These are phyloP conservation scores for Polyrhizophydium stewartii DNA, from an alignment of 371 early-diverging fungal species.

Conservation along the genomic window DNA sequence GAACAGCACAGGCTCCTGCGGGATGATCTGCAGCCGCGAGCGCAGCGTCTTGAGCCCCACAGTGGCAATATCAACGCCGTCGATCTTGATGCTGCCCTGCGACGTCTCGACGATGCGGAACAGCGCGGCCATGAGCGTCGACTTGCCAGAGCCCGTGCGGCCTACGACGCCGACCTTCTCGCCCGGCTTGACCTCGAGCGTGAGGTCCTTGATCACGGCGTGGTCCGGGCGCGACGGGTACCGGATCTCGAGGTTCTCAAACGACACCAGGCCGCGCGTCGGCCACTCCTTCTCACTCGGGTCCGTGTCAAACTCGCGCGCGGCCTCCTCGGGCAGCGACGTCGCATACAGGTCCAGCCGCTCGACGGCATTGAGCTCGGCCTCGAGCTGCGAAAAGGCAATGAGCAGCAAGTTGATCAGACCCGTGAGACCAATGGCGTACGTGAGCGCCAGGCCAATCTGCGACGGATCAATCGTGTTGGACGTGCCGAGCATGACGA, in stretches of 20 bases:
- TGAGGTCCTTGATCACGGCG: conserved; percentile 35
- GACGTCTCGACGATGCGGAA: conserved; percentile 89
- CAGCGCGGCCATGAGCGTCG: conserved; percentile 74
- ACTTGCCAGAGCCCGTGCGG: conserved; percentile 68
- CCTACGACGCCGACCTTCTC: conserved; percentile 56
- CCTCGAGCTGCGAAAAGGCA: conserved; percentile 9
- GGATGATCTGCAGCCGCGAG: conserved; percentile 56
- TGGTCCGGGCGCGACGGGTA: conserved; percentile 21
- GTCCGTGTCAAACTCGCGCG: conserved; percentile 2
- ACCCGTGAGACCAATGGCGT: conserved; percentile 64
- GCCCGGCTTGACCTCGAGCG: conserved; percentile 39
- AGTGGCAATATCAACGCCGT: conserved; percentile 52
- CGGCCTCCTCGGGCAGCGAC: conserved; percentile 17
- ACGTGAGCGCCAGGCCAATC: conserved; percentile 77
- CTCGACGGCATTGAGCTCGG: conserved; percentile 50
- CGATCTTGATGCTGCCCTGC: conserved; percentile 58
- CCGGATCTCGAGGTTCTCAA: conserved; percentile 44
- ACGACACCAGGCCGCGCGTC: conserved; percentile 50
- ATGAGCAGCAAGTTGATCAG: conserved; percentile 2
- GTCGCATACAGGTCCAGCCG: conserved; percentile 70
- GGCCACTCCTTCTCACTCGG: conserved; percentile 20
- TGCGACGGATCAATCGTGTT: conserved; percentile 31
- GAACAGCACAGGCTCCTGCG: conserved; percentile 68
- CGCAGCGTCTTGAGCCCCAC: conserved; percentile 41
- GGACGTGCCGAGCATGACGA: conserved; percentile 50